Evolutionary conservation across 371 early-diverging fungal genomes (phyloP).

Genomic region (Coemansia sp.): DNA sequence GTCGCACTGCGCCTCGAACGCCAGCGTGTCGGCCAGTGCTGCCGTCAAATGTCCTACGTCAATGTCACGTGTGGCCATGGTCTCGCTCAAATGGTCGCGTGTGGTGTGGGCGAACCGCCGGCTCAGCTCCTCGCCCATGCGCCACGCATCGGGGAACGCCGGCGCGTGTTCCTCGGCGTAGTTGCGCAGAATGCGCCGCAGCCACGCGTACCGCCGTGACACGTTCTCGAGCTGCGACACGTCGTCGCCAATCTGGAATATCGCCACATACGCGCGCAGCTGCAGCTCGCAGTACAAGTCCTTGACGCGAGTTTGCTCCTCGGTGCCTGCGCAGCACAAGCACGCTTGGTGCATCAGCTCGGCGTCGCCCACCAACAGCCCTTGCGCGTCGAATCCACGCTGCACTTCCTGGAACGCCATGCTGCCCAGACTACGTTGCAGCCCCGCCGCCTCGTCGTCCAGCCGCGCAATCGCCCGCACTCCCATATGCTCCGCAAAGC

Average conservation of each 20-base stretch:
- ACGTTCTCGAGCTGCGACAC: slow-evolving; percentile 83
- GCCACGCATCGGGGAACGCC: slow-evolving; percentile 82
- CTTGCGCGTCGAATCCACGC: slow-evolving; percentile 55
- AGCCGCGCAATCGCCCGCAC: slow-evolving; percentile 75
- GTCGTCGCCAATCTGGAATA: slow-evolving; percentile 80
- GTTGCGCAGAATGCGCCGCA: slow-evolving; percentile 79
- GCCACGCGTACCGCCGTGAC: slow-evolving; percentile 88
- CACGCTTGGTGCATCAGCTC: slow-evolving; percentile 65
- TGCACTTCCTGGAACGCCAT: slow-evolving; percentile 79
- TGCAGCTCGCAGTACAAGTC: slow-evolving; percentile 82
- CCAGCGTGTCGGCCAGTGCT: slow-evolving; percentile 77
- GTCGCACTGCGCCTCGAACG: slow-evolving; percentile 83
- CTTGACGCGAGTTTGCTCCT: slow-evolving; percentile 54
- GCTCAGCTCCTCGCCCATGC: slow-evolving; percentile 68
- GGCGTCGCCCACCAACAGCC: slow-evolving; percentile 52
- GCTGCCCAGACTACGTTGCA: slow-evolving; percentile 69
- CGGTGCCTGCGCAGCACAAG: slow-evolving; percentile 61
- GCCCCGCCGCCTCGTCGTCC: slow-evolving; percentile 58
- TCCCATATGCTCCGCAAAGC: slow-evolving; percentile 72
- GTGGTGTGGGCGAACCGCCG: slow-evolving; percentile 82
- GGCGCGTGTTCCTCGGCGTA: slow-evolving; percentile 81
- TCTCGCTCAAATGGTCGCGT: slow-evolving; percentile 55
- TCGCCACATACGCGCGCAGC: slow-evolving; percentile 76
- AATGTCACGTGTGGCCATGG: slow-evolving; percentile 56
- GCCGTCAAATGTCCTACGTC: slow-evolving; percentile 71